Evolutionary conservation across 495 filamentous ascomycete species (phyloP).

Genomic region (Aspergillus biplanus): DNA sequence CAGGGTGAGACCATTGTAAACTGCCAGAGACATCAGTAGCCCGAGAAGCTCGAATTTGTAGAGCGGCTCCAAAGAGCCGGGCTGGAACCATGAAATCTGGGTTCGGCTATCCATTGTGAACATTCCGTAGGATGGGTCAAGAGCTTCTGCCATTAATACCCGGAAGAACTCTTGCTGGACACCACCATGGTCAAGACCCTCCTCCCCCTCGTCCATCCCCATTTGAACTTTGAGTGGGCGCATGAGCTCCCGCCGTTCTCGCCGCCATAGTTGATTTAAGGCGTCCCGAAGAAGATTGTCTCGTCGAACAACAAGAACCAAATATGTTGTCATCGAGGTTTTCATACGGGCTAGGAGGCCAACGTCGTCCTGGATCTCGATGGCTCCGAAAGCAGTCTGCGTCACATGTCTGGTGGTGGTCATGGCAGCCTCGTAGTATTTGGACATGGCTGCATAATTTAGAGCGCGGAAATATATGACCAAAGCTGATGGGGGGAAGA

Average conservation of each 20-base stretch:
- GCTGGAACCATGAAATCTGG: conserved; percentile 84
- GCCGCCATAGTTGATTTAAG: conserved; percentile 84
- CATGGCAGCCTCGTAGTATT: conserved; percentile 70
- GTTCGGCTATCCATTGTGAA: conserved; percentile 77
- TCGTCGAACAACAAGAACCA: conserved; percentile 77
- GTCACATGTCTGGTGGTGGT: conserved; percentile 63
- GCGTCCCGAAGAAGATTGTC: conserved; percentile 74
- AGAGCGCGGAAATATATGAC: conserved; percentile 89
- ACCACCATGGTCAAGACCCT: conserved; percentile 90
- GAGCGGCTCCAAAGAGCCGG: conserved; percentile 74
- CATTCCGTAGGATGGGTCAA: conserved; percentile 74
- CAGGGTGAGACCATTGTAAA: conserved; percentile 91
- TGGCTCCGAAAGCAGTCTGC: conserved; percentile 56
- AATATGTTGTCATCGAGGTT: conserved; percentile 67
- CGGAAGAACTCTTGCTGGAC: conserved; percentile 96
- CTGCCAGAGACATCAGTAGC: conserved; percentile 82
- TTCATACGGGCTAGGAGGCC: conserved; percentile 64
- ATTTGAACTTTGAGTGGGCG: conserved; percentile 87
- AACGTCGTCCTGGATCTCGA: conserved; percentile 46
- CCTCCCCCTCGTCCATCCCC: conserved; percentile 78
- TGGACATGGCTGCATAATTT: conserved; percentile 82
- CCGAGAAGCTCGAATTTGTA: conserved; percentile 93
- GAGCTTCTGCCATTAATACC: conserved; percentile 72
- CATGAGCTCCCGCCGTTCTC: conserved; percentile 79
- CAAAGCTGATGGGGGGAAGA: conserved; percentile 72